Percentiles rank a stretch among this genome's conserved stretches.
Conservation (phyloP, 768 basidiomycete genomes). For the Tylopilus sp. region DNA sequence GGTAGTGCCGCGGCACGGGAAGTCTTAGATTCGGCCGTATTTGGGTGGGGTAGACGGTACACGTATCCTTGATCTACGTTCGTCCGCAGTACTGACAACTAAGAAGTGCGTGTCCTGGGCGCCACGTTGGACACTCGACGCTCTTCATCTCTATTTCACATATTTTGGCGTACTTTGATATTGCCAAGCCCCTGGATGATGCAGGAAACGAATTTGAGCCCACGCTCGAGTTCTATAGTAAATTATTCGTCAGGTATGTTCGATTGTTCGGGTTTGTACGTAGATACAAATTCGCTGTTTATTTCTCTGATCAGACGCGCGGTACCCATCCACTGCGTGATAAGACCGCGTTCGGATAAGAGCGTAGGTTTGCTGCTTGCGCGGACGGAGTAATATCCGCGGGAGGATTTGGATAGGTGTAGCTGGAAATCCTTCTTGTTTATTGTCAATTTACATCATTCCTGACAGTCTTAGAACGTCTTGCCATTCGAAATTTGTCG, state of each 20-base stretch:
- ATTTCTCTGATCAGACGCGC: neutral
- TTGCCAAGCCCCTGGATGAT: neutral
- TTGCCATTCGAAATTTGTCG: too few species aligned
- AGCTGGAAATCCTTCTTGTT: too few species aligned
- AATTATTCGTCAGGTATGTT: neutral
- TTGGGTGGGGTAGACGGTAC: conserved; percentile 4
- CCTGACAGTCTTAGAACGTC: too few species aligned
- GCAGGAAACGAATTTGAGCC: neutral
- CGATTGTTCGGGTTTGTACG: neutral
- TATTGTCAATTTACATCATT: too few species aligned
- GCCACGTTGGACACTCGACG: conserved; percentile 1
- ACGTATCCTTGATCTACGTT: neutral
- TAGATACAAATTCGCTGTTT: neutral
- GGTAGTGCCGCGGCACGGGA: neutral
- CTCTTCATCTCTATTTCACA: neutral
- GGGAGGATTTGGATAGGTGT: too few species aligned
- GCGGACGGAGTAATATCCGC: too few species aligned
- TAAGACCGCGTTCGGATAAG: neutral
- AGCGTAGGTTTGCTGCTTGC: too few species aligned
- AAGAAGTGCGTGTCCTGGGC: neutral
- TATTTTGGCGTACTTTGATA: neutral
- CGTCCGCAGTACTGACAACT: neutral
- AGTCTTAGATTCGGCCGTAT: neutral
- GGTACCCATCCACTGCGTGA: neutral
- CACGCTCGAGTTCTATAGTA: neutral